Evolutionary conservation across 441 rosid genomes (phyloP).

Genomic region (Theobroma grandiflorum): DNA sequence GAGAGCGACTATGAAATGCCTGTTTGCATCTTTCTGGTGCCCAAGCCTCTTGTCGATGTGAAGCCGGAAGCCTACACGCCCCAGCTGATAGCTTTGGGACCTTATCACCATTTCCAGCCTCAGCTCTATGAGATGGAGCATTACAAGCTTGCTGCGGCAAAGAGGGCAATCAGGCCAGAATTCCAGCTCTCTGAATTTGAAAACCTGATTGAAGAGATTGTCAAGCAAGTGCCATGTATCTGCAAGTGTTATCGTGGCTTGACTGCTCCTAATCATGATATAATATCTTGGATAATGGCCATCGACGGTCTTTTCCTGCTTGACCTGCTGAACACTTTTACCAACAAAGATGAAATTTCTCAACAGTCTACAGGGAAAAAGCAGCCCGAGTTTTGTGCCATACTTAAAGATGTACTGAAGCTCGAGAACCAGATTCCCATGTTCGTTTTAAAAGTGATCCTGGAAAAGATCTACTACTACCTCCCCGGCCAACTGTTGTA

Average conservation of each 20-base stretch:
- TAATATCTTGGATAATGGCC: background rate
- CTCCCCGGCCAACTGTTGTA: too few relatives aligned
- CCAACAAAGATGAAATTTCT: background rate
- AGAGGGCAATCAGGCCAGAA: background rate
- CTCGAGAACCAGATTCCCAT: slow-evolving; percentile 34
- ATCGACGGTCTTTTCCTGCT: background rate
- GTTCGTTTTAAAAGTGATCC: background rate
- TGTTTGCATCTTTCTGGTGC: background rate
- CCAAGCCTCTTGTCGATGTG: background rate
- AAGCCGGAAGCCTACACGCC: background rate
- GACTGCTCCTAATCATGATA: too few relatives aligned
- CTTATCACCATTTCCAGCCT: background rate
- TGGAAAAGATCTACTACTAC: background rate
- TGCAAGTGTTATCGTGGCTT: background rate
- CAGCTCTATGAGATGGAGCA: background rate
- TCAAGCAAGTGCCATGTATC: background rate
- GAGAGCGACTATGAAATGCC: background rate
- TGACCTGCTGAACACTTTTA: background rate
- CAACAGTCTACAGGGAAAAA: background rate
- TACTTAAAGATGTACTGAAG: slow-evolving; percentile 29
- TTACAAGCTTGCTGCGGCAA: background rate
- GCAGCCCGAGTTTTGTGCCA: background rate
- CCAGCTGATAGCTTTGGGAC: slow-evolving; percentile 3
- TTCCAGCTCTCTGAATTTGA: background rate
- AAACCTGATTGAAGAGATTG: background rate